Percentiles rank a stretch among this genome's conserved stretches.
phyloP scores from a whole-genome alignment of 1,284 basidiomycete genomes.

The Hemileia vastatrix region DNA sequence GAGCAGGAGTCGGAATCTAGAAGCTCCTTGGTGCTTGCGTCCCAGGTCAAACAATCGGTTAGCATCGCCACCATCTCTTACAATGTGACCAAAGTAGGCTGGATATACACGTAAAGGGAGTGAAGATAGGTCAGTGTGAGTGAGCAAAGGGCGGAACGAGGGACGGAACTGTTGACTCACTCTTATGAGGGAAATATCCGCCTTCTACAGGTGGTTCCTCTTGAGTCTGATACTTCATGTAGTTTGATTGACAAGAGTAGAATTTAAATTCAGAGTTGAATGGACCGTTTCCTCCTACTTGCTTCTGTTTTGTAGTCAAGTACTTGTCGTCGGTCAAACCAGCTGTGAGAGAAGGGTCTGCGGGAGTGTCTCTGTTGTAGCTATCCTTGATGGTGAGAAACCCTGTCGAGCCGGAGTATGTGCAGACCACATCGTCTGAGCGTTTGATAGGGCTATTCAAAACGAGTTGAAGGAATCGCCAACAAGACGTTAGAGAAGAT shows the following conservation, averaged over 20 bases:
- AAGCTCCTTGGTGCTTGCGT: background rate
- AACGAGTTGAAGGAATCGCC: background rate
- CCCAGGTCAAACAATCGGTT: background rate
- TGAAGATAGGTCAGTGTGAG: no score
- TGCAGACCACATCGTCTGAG: background rate
- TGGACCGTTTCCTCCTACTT: background rate
- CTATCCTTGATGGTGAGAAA: background rate
- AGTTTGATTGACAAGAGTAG: background rate
- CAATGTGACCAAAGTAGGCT: background rate
- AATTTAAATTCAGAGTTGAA: background rate
- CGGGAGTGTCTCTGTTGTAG: background rate
- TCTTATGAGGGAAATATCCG: no score
- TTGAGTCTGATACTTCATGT: background rate
- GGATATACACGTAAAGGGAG: no score
- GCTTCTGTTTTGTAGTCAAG: background rate
- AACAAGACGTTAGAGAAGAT: no score
- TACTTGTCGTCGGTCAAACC: background rate
- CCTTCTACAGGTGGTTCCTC: no score
- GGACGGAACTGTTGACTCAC: no score
- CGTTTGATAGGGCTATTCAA: background rate
- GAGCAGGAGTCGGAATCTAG: background rate
- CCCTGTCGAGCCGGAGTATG: background rate
- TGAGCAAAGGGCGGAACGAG: no score
- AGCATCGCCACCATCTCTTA: background rate
- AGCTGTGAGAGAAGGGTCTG: background rate